phyloP scores from a whole-genome alignment of 306 rosid species.

The Dryas octopetala region DNA sequence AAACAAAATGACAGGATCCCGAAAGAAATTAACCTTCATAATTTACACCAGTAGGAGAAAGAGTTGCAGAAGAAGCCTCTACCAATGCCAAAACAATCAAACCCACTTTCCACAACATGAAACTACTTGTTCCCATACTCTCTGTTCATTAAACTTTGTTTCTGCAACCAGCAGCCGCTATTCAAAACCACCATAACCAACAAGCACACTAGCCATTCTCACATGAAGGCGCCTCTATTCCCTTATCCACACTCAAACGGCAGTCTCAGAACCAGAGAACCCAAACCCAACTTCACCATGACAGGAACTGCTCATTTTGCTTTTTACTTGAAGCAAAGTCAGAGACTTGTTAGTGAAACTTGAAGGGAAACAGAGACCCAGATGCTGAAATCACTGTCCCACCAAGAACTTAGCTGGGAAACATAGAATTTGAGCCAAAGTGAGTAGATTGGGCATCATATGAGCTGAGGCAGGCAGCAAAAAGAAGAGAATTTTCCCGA shows the following conservation, averaged over 20 bases:
- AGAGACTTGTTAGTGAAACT: conserved; percentile 26
- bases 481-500: conserved; percentile 44
- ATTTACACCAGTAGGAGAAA: conserved; percentile 95
- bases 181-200: conserved; percentile 43
- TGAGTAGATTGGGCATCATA: conserved; percentile 26
- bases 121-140: conserved; percentile 44
- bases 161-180: conserved; percentile 31
- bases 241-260: conserved; percentile 39
- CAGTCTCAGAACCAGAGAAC: conserved; percentile 43
- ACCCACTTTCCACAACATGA: conserved; percentile 49
- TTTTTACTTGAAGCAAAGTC: conserved; percentile 20
- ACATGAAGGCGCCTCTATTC: conserved; percentile 34
- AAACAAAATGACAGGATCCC: neutral
- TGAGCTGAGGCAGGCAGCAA: conserved; percentile 38
- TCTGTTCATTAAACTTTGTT: conserved; percentile 30
- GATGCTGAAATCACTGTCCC: conserved; percentile 39
- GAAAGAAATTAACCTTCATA: conserved; percentile 70
- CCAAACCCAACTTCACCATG: conserved; percentile 32
- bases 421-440: conserved; percentile 50
- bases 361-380: conserved; percentile 35
- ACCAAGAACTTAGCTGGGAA: conserved; percentile 30
- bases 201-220: conserved; percentile 42
- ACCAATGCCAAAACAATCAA: conserved; percentile 50
- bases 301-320: conserved; percentile 22
- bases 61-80: conserved; percentile 68